A percentile compares a stretch with the other conserved stretches of the same genome.
Evolutionary conservation across 306 rosid species (phyloP).

Genomic region (Fagus crenata): DNA sequence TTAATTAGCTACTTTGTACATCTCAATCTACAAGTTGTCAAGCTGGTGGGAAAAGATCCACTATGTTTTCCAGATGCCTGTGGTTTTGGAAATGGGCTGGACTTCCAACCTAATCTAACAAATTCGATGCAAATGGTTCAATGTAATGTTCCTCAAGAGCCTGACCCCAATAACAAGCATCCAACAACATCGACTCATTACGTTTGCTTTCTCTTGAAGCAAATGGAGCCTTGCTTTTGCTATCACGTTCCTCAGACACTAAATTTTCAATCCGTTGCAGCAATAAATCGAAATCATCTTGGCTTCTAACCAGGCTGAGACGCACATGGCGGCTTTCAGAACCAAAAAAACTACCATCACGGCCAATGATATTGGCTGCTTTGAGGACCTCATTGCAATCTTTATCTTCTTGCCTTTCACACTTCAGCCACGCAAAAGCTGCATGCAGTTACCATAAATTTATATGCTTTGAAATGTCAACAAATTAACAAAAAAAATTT

Average conservation of each 20-base stretch:
- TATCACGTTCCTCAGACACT: constrained; percentile 17
- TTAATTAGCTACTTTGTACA: too few relatives aligned
- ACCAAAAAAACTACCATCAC: constrained; percentile 23
- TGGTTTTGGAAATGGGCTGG: too few relatives aligned
- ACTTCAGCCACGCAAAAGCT: constrained; percentile 60
- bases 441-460: neutral
- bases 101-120: too few relatives aligned
- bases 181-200: too few relatives aligned
- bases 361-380: constrained; percentile 37
- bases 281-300: constrained; percentile 49
- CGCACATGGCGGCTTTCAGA: constrained; percentile 39
- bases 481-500: neutral
- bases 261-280: constrained; percentile 32
- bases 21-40: too few relatives aligned
- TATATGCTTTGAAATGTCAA: neutral
- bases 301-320: constrained; percentile 41
- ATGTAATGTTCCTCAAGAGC: too few relatives aligned
- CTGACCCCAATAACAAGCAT: too few relatives aligned
- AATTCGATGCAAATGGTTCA: too few relatives aligned
- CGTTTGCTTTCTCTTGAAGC: too few relatives aligned
- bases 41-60: too few relatives aligned
- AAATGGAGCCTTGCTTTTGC: neutral
- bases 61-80: too few relatives aligned
- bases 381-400: constrained; percentile 38
- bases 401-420: constrained; percentile 43